Evolutionary conservation across 192 early-diverging fungal genomes (phyloP), one percentile per base, ranked within the genome.

Genomic region (Podochytrium sp.): DNA sequence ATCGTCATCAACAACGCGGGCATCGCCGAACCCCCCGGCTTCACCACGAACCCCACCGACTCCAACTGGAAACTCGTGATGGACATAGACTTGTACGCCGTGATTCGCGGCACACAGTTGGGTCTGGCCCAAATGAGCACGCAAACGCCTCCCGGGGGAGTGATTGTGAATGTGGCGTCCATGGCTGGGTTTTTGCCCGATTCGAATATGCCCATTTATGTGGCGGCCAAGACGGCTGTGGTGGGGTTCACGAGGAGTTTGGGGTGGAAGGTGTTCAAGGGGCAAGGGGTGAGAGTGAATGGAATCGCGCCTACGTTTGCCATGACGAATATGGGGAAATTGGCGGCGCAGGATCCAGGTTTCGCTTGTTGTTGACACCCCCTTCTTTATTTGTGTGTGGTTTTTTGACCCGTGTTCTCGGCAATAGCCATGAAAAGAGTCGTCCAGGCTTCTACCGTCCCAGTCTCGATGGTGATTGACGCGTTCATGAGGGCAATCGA

Each of bases 141-240:
- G 30, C 78, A 76, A 40, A 27, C n/a, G 33, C 65, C 76, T n/a
- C 65, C 63, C 7, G 84, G 82, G 6, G 92, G 90, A 61, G 88
- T 92, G 6, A 87, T 93, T 27, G 79, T 95, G 43, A 95, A 92
- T 69, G 91, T 90, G 2, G 89, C 93, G 1, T 92, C 90, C 5
- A 83, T 91, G 60, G 91, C 91, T 41, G 93, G 91, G 14, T 75
- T 86, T 20, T 76, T 80, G 50, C 85, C 82, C 14, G 61, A 78
- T 34, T 51, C 53, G 1, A 52, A 77, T 35, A 85, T 87, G 47
- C 91, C 91, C 1, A 86, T 91, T 6, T 95, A 95, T 76, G 86
- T 86, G 5, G 91, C 91, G 0, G 89, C 90, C 30, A 94, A 94
- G 81, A 88, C 83, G 53, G 93, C 88, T 18, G 87, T 94, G 14